Percentiles rank a stretch among this genome's conserved stretches.
These are phyloP conservation scores for Calonectria pteridis DNA, from an alignment of 2,329 filamentous ascomycete genomes.

Conservation along the genomic window DNA sequence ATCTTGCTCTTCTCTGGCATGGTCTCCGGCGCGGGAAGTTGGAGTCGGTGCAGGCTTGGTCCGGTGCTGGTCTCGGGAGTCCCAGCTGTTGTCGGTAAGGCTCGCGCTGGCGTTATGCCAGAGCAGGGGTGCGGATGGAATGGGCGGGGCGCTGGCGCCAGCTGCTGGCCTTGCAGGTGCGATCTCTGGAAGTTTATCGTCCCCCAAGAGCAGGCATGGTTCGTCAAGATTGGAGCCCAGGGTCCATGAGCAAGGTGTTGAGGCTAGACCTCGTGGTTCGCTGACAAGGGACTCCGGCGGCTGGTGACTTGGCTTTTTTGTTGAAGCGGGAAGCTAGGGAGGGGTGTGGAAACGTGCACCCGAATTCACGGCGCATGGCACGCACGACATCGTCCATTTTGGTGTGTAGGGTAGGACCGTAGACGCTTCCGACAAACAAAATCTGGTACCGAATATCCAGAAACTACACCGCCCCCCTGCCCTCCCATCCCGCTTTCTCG, in stretches of 20 bases:
- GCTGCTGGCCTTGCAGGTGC: conserved; percentile 1
- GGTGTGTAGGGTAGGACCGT: conserved; percentile 10
- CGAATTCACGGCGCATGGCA: neutral
- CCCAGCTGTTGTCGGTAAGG: conserved; percentile 9
- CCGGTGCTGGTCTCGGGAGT: conserved; percentile 11
- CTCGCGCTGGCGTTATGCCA: conserved; percentile 5
- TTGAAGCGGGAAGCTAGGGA: neutral
- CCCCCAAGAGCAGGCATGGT: conserved; percentile 18
- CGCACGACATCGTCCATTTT: neutral
- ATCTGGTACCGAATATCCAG: neutral
- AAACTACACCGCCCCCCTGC: conserved; percentile 7
- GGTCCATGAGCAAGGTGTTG: neutral
- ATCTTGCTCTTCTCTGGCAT: conserved; percentile 15
- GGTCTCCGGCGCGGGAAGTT: conserved; percentile 12
- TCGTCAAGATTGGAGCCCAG: conserved; percentile 15
- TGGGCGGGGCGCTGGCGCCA: neutral
- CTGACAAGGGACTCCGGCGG: conserved; percentile 4
- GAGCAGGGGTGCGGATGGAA: neutral
- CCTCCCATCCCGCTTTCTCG: conserved; percentile 10
- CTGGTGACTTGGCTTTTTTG: neutral
- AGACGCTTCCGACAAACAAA: neutral
- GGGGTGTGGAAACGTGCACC: neutral
- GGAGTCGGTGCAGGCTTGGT: conserved; percentile 1
- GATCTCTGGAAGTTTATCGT: conserved; percentile 9
- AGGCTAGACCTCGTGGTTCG: neutral